Percentiles rank a stretch among this genome's conserved stretches.
These are phyloP conservation scores for Codiaeum variegatum DNA, from an alignment of 441 rosid species.

Conservation along the genomic window DNA sequence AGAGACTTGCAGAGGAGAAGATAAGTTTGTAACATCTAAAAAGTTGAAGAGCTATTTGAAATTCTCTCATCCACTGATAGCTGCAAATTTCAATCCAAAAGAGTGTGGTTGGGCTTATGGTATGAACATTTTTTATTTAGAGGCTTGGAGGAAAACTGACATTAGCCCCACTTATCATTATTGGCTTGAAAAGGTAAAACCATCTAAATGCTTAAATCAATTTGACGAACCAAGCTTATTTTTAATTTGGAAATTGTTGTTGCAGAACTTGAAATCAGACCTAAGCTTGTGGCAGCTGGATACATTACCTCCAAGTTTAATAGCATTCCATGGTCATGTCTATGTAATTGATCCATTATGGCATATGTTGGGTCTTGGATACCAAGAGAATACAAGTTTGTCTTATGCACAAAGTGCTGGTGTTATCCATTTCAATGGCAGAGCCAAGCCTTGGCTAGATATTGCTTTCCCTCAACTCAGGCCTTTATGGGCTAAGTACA, in stretches of 20 bases:
- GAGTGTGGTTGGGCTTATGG: slow-evolving; percentile 99
- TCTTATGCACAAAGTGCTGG: slow-evolving; percentile 70
- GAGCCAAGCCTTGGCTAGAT: slow-evolving; percentile 99
- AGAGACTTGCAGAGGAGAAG: slow-evolving; percentile 79
- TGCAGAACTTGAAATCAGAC: slow-evolving; percentile 93
- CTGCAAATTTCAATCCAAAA: slow-evolving; percentile 56
- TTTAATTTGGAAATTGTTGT: too few species aligned
- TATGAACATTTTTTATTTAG: slow-evolving; percentile 82
- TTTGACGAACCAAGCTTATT: too few species aligned
- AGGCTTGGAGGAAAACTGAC: slow-evolving; percentile 87
- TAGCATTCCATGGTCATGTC: slow-evolving; percentile 87
- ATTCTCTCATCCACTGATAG: slow-evolving; percentile 78
- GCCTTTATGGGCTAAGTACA: slow-evolving; percentile 79
- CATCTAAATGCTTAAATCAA: too few species aligned
- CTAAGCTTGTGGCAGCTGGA: slow-evolving; percentile 97
- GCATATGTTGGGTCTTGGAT: slow-evolving; percentile 99
- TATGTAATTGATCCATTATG: slow-evolving; percentile 77
- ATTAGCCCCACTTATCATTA: slow-evolving; percentile 80
- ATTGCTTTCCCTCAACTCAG: slow-evolving; percentile 80
- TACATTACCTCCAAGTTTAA: slow-evolving; percentile 87
- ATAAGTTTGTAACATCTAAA: slow-evolving; percentile 82
- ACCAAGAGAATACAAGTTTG: slow-evolving; percentile 68
- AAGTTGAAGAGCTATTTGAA: slow-evolving; percentile 78
- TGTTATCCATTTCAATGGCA: slow-evolving; percentile 88
- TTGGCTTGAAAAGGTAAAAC: slow-evolving; percentile 94